Conservation (phyloP, 257 asterid genomes). For the Solanum habrochaites region DNA sequence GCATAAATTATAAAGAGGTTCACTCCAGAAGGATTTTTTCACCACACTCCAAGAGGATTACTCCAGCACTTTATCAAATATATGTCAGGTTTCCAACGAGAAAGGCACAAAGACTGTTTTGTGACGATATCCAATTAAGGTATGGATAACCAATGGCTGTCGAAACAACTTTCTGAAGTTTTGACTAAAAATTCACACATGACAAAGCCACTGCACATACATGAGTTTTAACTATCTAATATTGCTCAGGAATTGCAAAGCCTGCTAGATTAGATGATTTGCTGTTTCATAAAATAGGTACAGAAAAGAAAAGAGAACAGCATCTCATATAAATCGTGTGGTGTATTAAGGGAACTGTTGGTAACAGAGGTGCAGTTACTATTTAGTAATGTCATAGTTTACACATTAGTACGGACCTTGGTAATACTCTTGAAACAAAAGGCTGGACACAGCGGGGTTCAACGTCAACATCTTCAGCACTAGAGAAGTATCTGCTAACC, state of each 20-base stretch:
- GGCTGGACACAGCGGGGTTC: not conserved
- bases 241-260: not conserved
- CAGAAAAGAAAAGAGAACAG: not conserved
- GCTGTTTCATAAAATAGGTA: not conserved
- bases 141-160: not conserved
- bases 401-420: not conserved
- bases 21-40: not conserved
- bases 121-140: not conserved
- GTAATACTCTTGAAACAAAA: not conserved
- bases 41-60: not conserved
- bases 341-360: not conserved
- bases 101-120: not conserved
- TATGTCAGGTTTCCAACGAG: not conserved
- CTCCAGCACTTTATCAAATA: not conserved
- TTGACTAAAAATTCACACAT: not conserved
- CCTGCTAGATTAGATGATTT: not conserved
- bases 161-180: not conserved
- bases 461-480: not conserved
- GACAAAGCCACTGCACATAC: not conserved
- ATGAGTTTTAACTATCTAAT: not conserved
- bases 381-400: not conserved
- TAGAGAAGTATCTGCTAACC: not conserved
- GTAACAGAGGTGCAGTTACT: not conserved
- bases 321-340: not conserved
- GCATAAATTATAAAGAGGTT: not conserved